phyloP scores from a whole-genome alignment of 2,329 filamentous ascomycete species.

The Talaromyces marneffei region DNA sequence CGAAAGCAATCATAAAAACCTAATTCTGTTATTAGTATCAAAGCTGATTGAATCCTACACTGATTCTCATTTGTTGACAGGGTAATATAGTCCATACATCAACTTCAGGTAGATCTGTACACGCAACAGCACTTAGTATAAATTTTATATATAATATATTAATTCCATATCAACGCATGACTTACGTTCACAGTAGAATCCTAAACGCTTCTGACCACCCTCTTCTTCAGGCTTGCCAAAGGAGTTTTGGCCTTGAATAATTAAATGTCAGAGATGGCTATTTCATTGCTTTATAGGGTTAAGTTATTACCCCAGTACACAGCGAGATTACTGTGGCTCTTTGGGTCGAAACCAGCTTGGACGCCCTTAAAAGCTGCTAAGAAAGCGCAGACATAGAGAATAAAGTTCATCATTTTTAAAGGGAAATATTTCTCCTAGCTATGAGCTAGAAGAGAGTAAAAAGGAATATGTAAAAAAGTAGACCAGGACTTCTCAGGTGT shows the following conservation, averaged over 20 bases:
- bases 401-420: constrained; percentile 8
- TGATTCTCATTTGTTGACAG: neutral
- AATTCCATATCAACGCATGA: neutral
- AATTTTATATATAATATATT: neutral
- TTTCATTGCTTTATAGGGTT: neutral
- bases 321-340: constrained; percentile 50
- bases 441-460: neutral
- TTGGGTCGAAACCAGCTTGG: constrained; percentile 40
- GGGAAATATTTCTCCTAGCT: constrained; percentile 1
- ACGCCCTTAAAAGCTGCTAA: constrained; percentile 22
- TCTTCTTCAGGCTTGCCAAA: constrained; percentile 41
- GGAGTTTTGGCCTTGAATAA: constrained; percentile 51
- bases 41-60: too few relatives aligned
- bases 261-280: neutral
- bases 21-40: constrained; percentile 44
- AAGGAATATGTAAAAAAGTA: constrained; percentile 10
- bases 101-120: constrained; percentile 5
- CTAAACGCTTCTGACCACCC: constrained; percentile 50
- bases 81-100: constrained; percentile 5
- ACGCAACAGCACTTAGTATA: neutral
- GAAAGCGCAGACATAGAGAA: constrained; percentile 8
- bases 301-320: constrained; percentile 55
- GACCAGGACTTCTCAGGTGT: constrained; percentile 4
- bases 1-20: constrained; percentile 61
- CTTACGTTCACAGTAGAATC: constrained; percentile 49